Conservation (phyloP, 1,139 yeast species). For the Kodamaea arcana region DNA sequence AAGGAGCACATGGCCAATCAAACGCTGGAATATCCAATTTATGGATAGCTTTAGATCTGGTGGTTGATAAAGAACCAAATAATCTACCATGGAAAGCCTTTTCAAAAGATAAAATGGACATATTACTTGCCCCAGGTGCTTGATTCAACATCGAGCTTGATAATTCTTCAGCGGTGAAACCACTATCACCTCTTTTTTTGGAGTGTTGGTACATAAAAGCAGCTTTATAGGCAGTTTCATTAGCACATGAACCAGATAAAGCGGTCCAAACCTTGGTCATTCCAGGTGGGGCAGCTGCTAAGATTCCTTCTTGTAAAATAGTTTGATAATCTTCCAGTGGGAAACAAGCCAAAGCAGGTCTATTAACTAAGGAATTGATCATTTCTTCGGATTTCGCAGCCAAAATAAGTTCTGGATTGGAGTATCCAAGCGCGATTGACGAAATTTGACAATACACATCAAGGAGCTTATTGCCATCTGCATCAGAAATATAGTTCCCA, state of each 20-base stretch:
- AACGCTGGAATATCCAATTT: constrained; percentile 74
- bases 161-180: constrained; percentile 55
- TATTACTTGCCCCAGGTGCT: constrained; percentile 65
- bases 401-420: constrained; percentile 63
- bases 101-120: constrained; percentile 65
- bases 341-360: constrained; percentile 75
- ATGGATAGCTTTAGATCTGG: constrained; percentile 72
- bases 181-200: constrained; percentile 51
- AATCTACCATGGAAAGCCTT: constrained; percentile 74
- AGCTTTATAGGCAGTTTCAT: constrained; percentile 73
- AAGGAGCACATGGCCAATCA: constrained; percentile 75
- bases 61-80: constrained; percentile 68
- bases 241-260: constrained; percentile 71
- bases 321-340: constrained; percentile 54
- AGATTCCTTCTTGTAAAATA: constrained; percentile 52
- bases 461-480: constrained; percentile 60
- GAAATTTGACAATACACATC: constrained; percentile 74
- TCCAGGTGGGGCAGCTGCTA: constrained; percentile 69
- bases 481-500: constrained; percentile 73
- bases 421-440: constrained; percentile 71
- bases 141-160: constrained; percentile 60
- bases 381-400: constrained; percentile 62
- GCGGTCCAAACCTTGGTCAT: constrained; percentile 65
- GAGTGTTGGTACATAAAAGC: constrained; percentile 72
- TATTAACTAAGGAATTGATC: constrained; percentile 63